Evolutionary conservation across 129 eudicot genomes (phyloP).

Genomic region (Escallonia herrerae): DNA sequence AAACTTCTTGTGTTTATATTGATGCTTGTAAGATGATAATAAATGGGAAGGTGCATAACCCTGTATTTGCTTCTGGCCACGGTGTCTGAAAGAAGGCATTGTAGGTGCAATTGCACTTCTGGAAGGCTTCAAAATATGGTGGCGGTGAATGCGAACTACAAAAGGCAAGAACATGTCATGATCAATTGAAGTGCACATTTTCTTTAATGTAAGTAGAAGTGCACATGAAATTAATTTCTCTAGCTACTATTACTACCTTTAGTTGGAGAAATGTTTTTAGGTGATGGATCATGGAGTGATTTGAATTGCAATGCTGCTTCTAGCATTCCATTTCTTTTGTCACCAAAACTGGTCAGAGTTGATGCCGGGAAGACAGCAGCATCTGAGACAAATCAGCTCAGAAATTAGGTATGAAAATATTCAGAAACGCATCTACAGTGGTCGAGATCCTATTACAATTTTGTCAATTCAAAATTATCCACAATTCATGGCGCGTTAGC

Average conservation of each 20-base stretch:
- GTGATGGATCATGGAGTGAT: constrained; percentile 12
- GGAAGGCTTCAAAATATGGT: constrained; percentile 11
- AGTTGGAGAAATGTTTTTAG: constrained; percentile 6
- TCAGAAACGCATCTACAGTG: too few relatives aligned
- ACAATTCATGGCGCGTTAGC: too few relatives aligned
- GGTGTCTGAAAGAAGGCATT: constrained; percentile 9
- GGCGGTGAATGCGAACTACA: constrained; percentile 28
- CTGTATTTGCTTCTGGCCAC: constrained; percentile 24
- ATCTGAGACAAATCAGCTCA: constrained; percentile 14
- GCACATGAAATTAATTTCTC: background rate
- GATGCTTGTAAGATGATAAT: constrained; percentile 24
- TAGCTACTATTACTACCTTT: constrained; percentile 7
- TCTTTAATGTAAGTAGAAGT: background rate
- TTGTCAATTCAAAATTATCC: too few relatives aligned
- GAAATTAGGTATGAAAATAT: background rate
- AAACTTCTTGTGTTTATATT: constrained; percentile 31
- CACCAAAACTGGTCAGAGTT: constrained; percentile 13
- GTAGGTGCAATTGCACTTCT: constrained; percentile 20
- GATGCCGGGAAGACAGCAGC: constrained; percentile 20
- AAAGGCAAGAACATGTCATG: constrained; percentile 9
- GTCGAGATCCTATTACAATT: too few relatives aligned
- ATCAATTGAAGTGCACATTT: background rate
- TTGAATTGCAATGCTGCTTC: constrained; percentile 15
- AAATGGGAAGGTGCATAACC: constrained; percentile 34
- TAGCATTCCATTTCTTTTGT: constrained; percentile 11